These are phyloP conservation scores for Debaryomyces hansenii DNA, from an alignment of 805 yeast species.

Conservation along the genomic window DNA sequence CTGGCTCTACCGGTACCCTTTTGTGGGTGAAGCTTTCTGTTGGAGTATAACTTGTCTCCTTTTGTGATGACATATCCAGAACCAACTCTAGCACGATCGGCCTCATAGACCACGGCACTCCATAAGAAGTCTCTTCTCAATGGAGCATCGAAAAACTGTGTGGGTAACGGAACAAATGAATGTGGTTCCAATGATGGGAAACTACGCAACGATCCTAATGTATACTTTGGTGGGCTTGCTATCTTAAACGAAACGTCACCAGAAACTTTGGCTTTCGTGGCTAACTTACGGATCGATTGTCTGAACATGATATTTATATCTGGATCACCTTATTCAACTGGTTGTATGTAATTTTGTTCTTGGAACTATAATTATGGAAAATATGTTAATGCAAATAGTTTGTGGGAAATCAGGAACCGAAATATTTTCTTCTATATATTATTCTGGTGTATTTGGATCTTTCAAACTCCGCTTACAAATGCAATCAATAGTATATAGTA, in stretches of 20 bases:
- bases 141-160: slow-evolving; percentile 68
- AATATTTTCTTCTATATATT: no score
- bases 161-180: slow-evolving; percentile 71
- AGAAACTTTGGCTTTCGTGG: slow-evolving; percentile 21
- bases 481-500: no score
- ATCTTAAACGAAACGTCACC: slow-evolving; percentile 17
- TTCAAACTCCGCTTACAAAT: no score
- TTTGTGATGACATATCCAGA: slow-evolving; percentile 85
- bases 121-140: slow-evolving; percentile 89
- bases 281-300: slow-evolving; percentile 29
- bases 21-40: slow-evolving; percentile 81
- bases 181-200: slow-evolving; percentile 93
- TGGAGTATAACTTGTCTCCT: slow-evolving; percentile 80
- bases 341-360: no score
- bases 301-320: slow-evolving; percentile 19
- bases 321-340: neutral
- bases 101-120: slow-evolving; percentile 92
- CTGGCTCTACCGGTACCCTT: slow-evolving; percentile 96
- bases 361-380: no score
- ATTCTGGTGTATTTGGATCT: no score
- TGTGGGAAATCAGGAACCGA: no score
- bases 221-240: slow-evolving; percentile 61
- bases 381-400: no score
- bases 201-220: slow-evolving; percentile 71
- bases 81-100: slow-evolving; percentile 86